A percentile compares a stretch with the other conserved stretches of the same genome.
Conservation (phyloP, 2,329 filamentous ascomycete species). For the Tolypocladium inflatum region DNA sequence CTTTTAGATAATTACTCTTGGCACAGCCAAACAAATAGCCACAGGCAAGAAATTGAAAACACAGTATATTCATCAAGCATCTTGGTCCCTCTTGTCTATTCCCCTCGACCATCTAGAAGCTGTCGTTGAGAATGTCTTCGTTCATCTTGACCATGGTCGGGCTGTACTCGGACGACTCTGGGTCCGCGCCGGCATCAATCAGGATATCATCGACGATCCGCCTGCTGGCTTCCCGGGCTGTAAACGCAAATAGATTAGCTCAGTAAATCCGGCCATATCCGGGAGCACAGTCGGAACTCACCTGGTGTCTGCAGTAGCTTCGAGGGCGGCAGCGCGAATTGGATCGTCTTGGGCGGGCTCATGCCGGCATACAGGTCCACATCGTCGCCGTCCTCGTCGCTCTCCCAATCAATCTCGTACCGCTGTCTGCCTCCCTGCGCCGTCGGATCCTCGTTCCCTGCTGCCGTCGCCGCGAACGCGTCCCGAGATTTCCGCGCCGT, state of each 20-base stretch:
- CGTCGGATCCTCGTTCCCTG: slow-evolving; percentile 4
- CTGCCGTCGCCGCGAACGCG: slow-evolving; percentile 28
- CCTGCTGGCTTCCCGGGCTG: slow-evolving; percentile 70
- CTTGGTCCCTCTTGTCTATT: neutral
- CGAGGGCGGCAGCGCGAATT: slow-evolving; percentile 70
- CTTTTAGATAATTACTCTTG: neutral
- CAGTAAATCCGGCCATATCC: neutral
- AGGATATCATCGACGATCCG: slow-evolving; percentile 75
- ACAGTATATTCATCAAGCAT: neutral
- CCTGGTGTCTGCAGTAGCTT: slow-evolving; percentile 73
- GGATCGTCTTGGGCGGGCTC: slow-evolving; percentile 89
- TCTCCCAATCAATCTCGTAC: slow-evolving; percentile 64
- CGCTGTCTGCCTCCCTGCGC: slow-evolving; percentile 17
- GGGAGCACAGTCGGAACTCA: slow-evolving; percentile 25
- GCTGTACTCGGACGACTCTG: slow-evolving; percentile 47
- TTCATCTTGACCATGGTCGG: slow-evolving; percentile 59
- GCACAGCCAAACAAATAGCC: neutral
- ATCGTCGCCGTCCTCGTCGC: slow-evolving; percentile 59
- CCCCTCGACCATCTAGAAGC: slow-evolving; percentile 33
- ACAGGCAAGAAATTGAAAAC: neutral
- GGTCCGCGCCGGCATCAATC: slow-evolving; percentile 60
- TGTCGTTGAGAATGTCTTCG: slow-evolving; percentile 51
- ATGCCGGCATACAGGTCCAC: slow-evolving; percentile 57
- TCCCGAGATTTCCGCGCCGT: slow-evolving; percentile 40
- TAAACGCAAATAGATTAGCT: neutral